A percentile compares a stretch with the other conserved stretches of the same genome.
These are phyloP conservation scores for Monosporascus ibericus DNA, from an alignment of 2,329 filamentous ascomycete species.

Conservation along the genomic window DNA sequence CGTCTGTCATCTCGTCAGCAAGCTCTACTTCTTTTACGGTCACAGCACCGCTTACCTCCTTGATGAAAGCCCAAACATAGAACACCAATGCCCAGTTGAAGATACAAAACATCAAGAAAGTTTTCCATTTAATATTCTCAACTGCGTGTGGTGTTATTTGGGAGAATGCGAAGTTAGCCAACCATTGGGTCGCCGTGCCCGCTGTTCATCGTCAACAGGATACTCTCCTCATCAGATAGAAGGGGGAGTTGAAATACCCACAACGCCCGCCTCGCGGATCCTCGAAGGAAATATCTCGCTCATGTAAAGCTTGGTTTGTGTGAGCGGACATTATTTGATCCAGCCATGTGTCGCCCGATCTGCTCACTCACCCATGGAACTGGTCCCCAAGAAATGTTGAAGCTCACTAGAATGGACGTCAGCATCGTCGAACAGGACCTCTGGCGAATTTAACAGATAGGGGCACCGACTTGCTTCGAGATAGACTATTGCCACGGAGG, in stretches of 20 bases:
- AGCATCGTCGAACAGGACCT: background rate
- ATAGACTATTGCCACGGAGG: constrained; percentile 45
- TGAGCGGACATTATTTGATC: background rate
- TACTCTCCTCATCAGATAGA: background rate
- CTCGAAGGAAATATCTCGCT: constrained; percentile 44
- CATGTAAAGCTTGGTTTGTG: constrained; percentile 33
- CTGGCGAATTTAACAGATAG: background rate
- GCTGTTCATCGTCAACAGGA: constrained; percentile 14
- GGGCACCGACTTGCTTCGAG: constrained; percentile 31
- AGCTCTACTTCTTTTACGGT: background rate
- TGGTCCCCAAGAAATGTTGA: constrained; percentile 47
- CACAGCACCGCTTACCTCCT: constrained; percentile 20
- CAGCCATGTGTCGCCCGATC: background rate
- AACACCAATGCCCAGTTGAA: constrained; percentile 39
- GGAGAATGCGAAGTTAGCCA: constrained; percentile 45
- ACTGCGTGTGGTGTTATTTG: constrained; percentile 44
- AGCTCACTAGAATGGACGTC: constrained; percentile 40
- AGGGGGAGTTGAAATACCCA: constrained; percentile 14
- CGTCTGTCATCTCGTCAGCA: constrained; percentile 17
- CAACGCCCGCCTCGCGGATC: constrained; percentile 43
- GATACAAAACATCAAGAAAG: constrained; percentile 44
- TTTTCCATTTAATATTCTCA: constrained; percentile 38
- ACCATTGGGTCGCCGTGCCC: constrained; percentile 44
- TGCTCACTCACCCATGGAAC: constrained; percentile 36
- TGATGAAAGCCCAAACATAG: constrained; percentile 37